A percentile compares a stretch with the other conserved stretches of the same genome.
phyloP scores from a whole-genome alignment of 768 basidiomycete species.

The Calocybe indica region DNA sequence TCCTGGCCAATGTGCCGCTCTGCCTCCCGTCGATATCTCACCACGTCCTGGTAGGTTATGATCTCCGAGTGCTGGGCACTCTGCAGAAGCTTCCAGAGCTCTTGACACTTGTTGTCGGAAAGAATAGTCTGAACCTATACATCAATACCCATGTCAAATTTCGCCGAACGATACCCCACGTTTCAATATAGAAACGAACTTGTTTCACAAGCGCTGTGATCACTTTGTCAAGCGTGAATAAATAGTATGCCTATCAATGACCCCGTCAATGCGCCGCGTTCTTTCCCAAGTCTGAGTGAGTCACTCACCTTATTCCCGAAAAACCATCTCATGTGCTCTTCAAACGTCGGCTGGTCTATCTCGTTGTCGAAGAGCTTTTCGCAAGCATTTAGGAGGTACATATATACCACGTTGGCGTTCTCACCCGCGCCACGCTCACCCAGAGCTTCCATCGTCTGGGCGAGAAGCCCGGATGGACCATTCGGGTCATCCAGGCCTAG shows the following conservation, averaged over 20 bases:
- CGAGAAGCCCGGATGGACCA: conserved; percentile 63
- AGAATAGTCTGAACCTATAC: conserved; percentile 80
- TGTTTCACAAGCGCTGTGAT: conserved; percentile 89
- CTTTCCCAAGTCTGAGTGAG: conserved; percentile 2
- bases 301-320: conserved; percentile 74
- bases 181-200: conserved; percentile 38
- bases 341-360: conserved; percentile 86
- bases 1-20: conserved; percentile 71
- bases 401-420: conserved; percentile 69
- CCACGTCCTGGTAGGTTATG: conserved; percentile 57
- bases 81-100: conserved; percentile 74
- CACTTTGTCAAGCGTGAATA: conserved; percentile 93
- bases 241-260: conserved; percentile 71
- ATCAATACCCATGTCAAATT: conserved; percentile 4
- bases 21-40: conserved; percentile 76
- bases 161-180: neutral
- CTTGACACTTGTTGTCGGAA: conserved; percentile 81
- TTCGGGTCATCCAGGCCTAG: conserved; percentile 84
- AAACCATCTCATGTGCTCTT: conserved; percentile 94
- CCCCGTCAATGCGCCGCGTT: conserved; percentile 10
- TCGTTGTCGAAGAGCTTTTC: conserved; percentile 94
- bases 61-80: conserved; percentile 48
- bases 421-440: conserved; percentile 42
- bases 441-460: conserved; percentile 58
- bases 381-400: conserved; percentile 83